Conservation (phyloP, 345 rosid species). For the Viola odorata region DNA sequence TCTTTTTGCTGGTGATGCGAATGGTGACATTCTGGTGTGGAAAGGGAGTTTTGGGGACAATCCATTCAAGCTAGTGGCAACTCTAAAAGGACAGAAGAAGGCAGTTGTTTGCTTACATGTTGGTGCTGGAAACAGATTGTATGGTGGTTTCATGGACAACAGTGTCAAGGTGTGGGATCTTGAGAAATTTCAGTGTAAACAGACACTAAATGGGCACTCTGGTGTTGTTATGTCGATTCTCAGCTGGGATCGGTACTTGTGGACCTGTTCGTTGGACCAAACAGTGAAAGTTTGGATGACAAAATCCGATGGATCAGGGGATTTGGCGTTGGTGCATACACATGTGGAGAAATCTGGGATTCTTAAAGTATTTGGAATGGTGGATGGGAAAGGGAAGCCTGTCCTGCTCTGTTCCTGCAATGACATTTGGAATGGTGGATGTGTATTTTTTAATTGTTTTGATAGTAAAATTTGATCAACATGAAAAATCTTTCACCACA, state of each 20-base stretch:
- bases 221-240: neutral
- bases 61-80: neutral
- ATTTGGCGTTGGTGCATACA: neutral
- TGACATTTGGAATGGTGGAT: too few species aligned
- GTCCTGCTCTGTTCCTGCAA: neutral
- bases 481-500: too few species aligned
- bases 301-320: neutral
- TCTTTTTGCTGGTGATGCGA: neutral
- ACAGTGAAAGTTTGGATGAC: neutral
- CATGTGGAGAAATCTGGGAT: neutral
- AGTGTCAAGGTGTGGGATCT: neutral
- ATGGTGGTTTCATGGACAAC: neutral
- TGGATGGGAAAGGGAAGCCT: neutral
- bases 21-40: too few species aligned
- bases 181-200: neutral
- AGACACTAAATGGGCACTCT: neutral
- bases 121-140: neutral
- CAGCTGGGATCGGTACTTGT: neutral
- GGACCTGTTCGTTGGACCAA: neutral
- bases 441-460: too few species aligned
- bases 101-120: neutral
- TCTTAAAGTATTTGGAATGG: neutral
- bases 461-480: too few species aligned
- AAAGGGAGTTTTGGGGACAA: neutral
- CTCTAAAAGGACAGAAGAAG: neutral